These are phyloP conservation scores for Ascocoryne sarcoides DNA, from an alignment of 2,329 filamentous ascomycete genomes.

Conservation along the genomic window DNA sequence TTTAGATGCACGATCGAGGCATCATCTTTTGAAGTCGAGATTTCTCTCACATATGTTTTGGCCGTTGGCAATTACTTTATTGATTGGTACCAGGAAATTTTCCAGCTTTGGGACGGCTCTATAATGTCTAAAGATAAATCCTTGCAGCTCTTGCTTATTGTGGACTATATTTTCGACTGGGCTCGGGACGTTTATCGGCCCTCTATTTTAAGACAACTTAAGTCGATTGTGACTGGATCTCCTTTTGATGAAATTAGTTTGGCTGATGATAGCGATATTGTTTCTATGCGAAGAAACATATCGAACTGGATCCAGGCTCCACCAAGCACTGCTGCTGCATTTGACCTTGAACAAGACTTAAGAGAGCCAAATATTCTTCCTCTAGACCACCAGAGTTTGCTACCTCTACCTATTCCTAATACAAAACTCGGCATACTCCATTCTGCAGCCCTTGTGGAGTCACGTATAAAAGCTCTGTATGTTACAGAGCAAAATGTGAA, in stretches of 20 bases:
- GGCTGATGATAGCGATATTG: conserved; percentile 6
- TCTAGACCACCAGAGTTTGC: conserved; percentile 1
- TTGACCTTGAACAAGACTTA: conserved; percentile 2
- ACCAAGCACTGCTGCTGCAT: conserved; percentile 7
- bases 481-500: conserved; percentile 12
- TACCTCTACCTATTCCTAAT: conserved; percentile 9
- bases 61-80: too few species aligned
- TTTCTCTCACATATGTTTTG: too few species aligned
- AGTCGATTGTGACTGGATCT: conserved; percentile 7
- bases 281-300: conserved; percentile 12
- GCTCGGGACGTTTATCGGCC: conserved; percentile 2
- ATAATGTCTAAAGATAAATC: not conserved
- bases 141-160: conserved; percentile 3
- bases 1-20: too few species aligned
- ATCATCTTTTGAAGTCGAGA: too few species aligned
- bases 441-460: conserved; percentile 8
- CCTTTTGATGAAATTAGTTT: conserved; percentile 9
- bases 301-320: conserved; percentile 9
- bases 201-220: conserved; percentile 7
- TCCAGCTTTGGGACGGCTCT: not conserved
- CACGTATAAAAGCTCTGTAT: conserved; percentile 6
- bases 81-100: not conserved
- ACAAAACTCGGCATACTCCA: conserved; percentile 8
- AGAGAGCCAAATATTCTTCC: not conserved
- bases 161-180: conserved; percentile 7